These are phyloP conservation scores for Phytopythium aichiense DNA, from an alignment of 352 stramenopile genomes.

Conservation along the genomic window DNA sequence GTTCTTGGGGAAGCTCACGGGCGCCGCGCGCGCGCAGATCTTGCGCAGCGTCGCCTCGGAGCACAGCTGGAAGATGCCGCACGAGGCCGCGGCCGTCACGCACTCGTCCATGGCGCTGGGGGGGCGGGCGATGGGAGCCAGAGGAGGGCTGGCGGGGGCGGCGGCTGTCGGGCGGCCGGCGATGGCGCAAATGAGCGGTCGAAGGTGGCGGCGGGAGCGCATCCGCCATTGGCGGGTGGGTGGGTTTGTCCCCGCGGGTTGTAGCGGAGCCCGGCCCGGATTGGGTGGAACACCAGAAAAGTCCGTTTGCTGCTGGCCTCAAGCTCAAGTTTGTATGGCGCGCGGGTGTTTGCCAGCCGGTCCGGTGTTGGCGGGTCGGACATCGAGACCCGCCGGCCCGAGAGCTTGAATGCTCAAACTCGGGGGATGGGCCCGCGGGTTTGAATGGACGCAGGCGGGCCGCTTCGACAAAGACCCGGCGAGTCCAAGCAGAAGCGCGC, in stretches of 20 bases:
- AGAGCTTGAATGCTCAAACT: neutral
- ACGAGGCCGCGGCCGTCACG: constrained; percentile 50
- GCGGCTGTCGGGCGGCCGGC: constrained; percentile 5
- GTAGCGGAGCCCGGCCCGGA: neutral
- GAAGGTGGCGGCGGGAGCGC: constrained; percentile 2
- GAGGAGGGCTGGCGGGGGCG: neutral
- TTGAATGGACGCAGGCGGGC: neutral
- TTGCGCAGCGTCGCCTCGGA: constrained; percentile 75
- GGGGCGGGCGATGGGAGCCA: too few species aligned
- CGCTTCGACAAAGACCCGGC: neutral
- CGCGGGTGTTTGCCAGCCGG: neutral
- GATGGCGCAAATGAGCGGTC: constrained; percentile 5
- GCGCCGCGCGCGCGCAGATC: constrained; percentile 59
- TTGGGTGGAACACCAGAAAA: neutral
- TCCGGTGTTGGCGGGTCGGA: neutral
- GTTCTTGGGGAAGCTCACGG: constrained; percentile 70
- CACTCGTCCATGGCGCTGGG: constrained; percentile 53
- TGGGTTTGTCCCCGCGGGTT: neutral
- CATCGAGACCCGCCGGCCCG: neutral
- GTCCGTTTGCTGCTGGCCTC: neutral
- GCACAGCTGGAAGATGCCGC: constrained; percentile 81
- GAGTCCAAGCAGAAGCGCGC: constrained; percentile 14
- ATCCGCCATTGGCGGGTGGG: too few species aligned
- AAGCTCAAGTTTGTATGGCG: neutral
- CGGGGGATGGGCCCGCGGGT: neutral